These are phyloP conservation scores for Corymbia calophylla DNA, from an alignment of 441 rosid species.

Conservation along the genomic window DNA sequence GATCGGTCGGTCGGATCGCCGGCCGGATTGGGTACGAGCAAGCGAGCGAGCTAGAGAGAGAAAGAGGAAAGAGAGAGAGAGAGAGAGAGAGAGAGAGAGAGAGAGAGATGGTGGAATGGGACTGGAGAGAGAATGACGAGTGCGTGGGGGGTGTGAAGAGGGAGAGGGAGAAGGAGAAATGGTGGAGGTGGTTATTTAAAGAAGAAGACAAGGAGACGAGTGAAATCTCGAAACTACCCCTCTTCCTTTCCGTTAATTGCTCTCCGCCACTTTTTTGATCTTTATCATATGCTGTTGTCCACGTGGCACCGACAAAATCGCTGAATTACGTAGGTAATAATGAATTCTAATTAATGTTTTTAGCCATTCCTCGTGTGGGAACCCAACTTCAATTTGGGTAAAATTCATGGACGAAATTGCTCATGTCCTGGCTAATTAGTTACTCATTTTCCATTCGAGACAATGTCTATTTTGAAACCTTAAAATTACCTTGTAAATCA, in stretches of 20 bases:
- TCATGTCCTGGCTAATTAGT: too few species aligned
- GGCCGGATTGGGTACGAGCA: neutral
- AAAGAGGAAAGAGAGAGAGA: neutral
- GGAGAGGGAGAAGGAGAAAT: too few species aligned
- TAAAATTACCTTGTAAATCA: neutral
- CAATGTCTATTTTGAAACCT: accelerated
- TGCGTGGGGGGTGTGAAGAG: neutral
- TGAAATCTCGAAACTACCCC: neutral
- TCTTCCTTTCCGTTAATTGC: neutral
- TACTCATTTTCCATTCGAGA: neutral
- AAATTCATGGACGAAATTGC: too few species aligned
- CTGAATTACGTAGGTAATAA: neutral
- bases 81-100: neutral
- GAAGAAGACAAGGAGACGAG: neutral
- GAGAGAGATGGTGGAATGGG: neutral
- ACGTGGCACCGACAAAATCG: neutral
- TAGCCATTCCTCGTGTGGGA: neutral
- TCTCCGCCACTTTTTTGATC: too few species aligned
- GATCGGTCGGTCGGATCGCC: neutral
- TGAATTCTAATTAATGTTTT: neutral
- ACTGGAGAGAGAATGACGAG: neutral
- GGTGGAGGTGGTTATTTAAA: neutral
- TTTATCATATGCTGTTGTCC: accelerated
- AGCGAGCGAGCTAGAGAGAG: neutral
- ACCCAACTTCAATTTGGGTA: too few species aligned